Percentiles rank a stretch among this genome's conserved stretches.
These are phyloP conservation scores for Epithemia pelagica DNA, from an alignment of 108 stramenopile genomes.

Conservation along the genomic window DNA sequence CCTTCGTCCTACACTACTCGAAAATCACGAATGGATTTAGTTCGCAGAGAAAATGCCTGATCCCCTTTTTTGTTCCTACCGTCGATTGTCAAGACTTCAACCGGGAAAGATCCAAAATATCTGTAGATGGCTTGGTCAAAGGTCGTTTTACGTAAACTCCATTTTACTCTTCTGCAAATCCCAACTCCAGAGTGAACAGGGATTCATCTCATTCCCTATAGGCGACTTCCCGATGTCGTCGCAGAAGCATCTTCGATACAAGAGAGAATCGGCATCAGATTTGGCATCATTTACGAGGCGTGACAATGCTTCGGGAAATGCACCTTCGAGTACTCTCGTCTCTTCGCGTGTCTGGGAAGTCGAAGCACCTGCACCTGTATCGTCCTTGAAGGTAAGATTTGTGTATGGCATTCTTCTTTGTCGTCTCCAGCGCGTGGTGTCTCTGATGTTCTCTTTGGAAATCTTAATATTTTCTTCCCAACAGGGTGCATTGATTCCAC, in stretches of 20 bases:
- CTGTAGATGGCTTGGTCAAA: too few species aligned
- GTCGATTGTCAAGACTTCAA: too few species aligned
- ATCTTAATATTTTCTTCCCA: neutral
- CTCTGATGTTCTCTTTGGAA: neutral
- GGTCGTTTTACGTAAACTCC: too few species aligned
- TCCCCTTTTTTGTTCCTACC: too few species aligned
- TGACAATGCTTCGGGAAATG: neutral
- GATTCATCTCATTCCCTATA: too few species aligned
- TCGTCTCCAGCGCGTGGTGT: neutral
- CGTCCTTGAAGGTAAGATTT: constrained; percentile 25
- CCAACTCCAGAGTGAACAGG: too few species aligned
- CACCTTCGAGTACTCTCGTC: constrained; percentile 1
- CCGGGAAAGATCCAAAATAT: too few species aligned
- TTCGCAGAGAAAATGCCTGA: too few species aligned
- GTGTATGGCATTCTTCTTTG: neutral
- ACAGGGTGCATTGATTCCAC: constrained; percentile 7
- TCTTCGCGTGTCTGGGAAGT: constrained; percentile 26
- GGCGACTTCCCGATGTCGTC: too few species aligned
- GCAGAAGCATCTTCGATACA: neutral
- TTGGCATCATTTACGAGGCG: neutral
- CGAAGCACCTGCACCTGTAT: constrained; percentile 24
- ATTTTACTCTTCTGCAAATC: too few species aligned
- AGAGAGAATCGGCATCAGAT: neutral
- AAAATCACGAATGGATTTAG: too few species aligned
- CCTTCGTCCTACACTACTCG: too few species aligned